A percentile compares a stretch with the other conserved stretches of the same genome.
phyloP scores from a whole-genome alignment of 257 asterid species.

The Petunia axillaris region DNA sequence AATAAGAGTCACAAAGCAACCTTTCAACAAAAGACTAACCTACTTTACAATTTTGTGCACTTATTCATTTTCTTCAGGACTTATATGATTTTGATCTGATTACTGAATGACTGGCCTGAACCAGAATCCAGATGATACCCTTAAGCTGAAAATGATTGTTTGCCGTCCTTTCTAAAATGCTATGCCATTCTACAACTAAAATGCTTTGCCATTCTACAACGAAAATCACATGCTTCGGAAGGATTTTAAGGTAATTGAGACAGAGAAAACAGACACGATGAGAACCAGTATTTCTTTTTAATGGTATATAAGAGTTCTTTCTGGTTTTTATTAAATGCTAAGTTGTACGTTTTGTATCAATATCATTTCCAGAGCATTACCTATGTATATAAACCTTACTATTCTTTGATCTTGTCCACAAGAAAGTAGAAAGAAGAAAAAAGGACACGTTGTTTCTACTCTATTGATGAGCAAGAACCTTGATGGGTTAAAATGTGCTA shows the following conservation, averaged over 20 bases:
- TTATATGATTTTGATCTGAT: neutral
- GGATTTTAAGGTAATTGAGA: neutral
- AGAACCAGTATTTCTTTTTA: neutral
- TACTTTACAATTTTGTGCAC: neutral
- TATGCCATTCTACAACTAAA: neutral
- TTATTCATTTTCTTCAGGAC: conserved; percentile 7
- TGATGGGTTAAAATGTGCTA: neutral
- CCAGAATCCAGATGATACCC: neutral
- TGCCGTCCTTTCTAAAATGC: neutral
- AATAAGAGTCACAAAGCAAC: neutral
- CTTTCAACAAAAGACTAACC: neutral
- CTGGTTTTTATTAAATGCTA: neutral
- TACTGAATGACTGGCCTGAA: neutral
- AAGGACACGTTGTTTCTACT: neutral
- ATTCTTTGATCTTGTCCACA: neutral
- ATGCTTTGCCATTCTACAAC: neutral
- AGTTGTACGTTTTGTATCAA: neutral
- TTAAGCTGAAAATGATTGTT: neutral
- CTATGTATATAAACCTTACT: neutral
- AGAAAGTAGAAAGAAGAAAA: neutral
- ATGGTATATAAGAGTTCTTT: neutral
- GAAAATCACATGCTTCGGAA: neutral
- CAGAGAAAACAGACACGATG: neutral
- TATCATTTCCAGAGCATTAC: neutral
- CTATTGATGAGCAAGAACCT: neutral